Evolutionary conservation across 805 yeast species (phyloP), one percentile per base, ranked within the genome.

Genomic region (Candida jianshihensis): DNA sequence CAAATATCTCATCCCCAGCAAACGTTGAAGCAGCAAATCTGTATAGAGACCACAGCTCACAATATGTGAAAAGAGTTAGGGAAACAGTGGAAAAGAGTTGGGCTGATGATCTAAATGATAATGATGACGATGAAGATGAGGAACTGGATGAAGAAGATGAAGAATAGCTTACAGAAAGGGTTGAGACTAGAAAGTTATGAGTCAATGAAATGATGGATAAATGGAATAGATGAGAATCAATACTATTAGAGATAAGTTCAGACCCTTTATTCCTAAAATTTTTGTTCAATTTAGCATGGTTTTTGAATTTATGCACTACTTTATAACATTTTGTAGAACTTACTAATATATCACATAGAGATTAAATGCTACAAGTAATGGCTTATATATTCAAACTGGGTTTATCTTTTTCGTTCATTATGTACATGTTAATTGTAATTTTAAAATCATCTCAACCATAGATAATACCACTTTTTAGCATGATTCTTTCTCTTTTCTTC

Each of bases 21-120:
- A 92, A 92, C 51, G 97, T 86, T 6, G 98, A 92, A 60, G 97
- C 97, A 5, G 96, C 98, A 2, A 89, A 87, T 44, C 66, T 92
- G 53, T 92, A 87, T 64, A 85, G 86, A 59, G 98, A 92, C 59
- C 97, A 92, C 58, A 78, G 95, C 44, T 80, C 89, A 19, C 96
- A 89, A 61, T 92, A 92, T 57, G 75, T 81, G 37, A 87, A 87
- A 57, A 68, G 96, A 45, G 98, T 92, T 14, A 76, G 94, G 47
- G 95, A 88, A 57, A 87, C 97, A 0, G 98, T 92, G 26, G 98
- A 92, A 50, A 81, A 74, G 46, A 84, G 95, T 49, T 89, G 97
- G 97, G 80, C 79, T 32, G 95, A 86, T 51, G 88, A 81, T 47
- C 71, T 81, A 51, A 58, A 66, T 39, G 82, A 75, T 14, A 75